phyloP scores from a whole-genome alignment of 2,329 filamentous ascomycete genomes.

The Sarocladiaceae sp. region DNA sequence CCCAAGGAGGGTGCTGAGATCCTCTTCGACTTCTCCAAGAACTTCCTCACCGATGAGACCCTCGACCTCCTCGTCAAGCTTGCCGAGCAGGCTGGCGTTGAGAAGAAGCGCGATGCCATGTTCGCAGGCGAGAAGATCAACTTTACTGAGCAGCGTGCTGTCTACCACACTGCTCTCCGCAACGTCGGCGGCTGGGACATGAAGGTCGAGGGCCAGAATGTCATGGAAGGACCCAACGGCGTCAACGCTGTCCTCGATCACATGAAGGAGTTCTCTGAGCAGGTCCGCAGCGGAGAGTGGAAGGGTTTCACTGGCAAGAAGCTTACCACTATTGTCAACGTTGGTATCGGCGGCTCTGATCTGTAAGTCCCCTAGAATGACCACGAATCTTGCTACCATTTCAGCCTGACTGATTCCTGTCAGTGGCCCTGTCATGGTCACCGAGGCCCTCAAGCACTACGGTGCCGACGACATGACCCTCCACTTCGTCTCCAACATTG shows the following conservation, averaged over 20 bases:
- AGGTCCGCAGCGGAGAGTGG: slow-evolving; percentile 91
- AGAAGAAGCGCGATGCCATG: slow-evolving; percentile 95
- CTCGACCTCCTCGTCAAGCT: slow-evolving; percentile 80
- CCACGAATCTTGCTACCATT: slow-evolving; percentile 14
- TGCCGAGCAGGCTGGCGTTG: slow-evolving; percentile 82
- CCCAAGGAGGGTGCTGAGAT: slow-evolving; percentile 77
- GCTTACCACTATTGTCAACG: slow-evolving; percentile 92
- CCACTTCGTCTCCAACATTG: slow-evolving; percentile 99
- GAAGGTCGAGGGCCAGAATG: slow-evolving; percentile 84
- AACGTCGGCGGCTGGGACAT: slow-evolving; percentile 79
- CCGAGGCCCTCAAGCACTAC: slow-evolving; percentile 94
- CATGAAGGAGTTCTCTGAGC: slow-evolving; percentile 97
- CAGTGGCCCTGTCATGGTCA: slow-evolving; percentile 97
- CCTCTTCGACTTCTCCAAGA: slow-evolving; percentile 98
- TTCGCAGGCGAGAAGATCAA: slow-evolving; percentile 98
- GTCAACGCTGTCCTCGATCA: slow-evolving; percentile 89
- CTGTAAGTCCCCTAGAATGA: slow-evolving; percentile 59
- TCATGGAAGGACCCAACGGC: slow-evolving; percentile 81
- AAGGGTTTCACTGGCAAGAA: slow-evolving; percentile 97
- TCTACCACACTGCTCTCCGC: slow-evolving; percentile 90
- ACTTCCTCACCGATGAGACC: slow-evolving; percentile 92
- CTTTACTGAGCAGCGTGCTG: slow-evolving; percentile 94
- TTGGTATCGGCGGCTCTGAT: slow-evolving; percentile 96
- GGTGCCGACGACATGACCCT: slow-evolving; percentile 78
- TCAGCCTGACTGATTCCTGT: slow-evolving; percentile 6